These are phyloP conservation scores for Aspergillus funiculosus DNA, from an alignment of 495 filamentous ascomycete species.

Conservation along the genomic window DNA sequence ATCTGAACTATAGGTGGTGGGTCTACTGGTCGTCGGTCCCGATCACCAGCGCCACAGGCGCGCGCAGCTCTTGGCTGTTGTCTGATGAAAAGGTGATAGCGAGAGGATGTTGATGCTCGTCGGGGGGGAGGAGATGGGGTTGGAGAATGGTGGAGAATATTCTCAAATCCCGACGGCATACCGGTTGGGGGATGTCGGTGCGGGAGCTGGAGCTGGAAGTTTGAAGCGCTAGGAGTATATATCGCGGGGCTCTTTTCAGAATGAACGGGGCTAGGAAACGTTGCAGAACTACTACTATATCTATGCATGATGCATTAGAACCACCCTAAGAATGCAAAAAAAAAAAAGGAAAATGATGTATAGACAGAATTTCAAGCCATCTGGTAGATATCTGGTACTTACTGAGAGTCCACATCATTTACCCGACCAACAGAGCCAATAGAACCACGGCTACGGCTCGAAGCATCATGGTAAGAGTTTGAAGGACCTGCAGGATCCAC, in stretches of 20 bases:
- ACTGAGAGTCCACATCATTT: conserved; percentile 39
- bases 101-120: conserved; percentile 24
- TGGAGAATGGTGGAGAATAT: conserved; percentile 35
- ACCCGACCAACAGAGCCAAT: conserved; percentile 24
- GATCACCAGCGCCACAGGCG: conserved; percentile 89
- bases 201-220: conserved; percentile 10
- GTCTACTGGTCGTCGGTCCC: conserved; percentile 89
- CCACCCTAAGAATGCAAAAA: conserved; percentile 8
- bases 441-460: conserved; percentile 25
- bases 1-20: conserved; percentile 93
- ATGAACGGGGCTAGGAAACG: conserved; percentile 32
- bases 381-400: too few species aligned
- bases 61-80: conserved; percentile 88
- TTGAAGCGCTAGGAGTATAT: conserved; percentile 15
- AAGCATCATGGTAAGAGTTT: conserved; percentile 23
- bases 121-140: conserved; percentile 24
- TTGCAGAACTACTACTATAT: conserved; percentile 30
- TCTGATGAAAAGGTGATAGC: conserved; percentile 64
- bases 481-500: conserved; percentile 19
- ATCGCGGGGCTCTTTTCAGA: conserved; percentile 28
- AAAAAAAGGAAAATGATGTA: conserved; percentile 23
- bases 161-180: conserved; percentile 40
- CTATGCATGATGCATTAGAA: conserved; percentile 18
- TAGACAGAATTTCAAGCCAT: too few species aligned
- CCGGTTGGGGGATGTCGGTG: conserved; percentile 25